Percentiles rank a stretch among this genome's conserved stretches.
Evolutionary conservation across 495 filamentous ascomycete genomes (phyloP).

Genomic region (Opeltia flavorubescens): DNA sequence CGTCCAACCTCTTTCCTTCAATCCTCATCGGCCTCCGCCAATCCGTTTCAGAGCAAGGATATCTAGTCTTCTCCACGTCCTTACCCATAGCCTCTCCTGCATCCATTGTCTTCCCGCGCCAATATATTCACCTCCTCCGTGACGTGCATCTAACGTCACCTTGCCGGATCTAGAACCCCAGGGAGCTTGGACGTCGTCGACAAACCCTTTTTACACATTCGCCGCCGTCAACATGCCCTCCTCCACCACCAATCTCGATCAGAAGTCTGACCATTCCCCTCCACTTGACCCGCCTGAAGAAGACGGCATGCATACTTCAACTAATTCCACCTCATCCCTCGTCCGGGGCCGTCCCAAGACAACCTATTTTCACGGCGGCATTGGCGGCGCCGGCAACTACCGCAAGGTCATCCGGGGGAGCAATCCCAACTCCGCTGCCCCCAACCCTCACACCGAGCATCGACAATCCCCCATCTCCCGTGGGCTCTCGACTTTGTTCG

Average conservation of each 20-base stretch:
- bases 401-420: conserved; percentile 11
- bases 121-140: not conserved
- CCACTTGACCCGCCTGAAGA: not conserved
- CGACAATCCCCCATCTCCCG: conserved; percentile 7
- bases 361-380: conserved; percentile 14
- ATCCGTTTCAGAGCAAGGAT: not conserved
- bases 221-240: not conserved
- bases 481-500: conserved; percentile 10
- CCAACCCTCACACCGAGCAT: conserved; percentile 2
- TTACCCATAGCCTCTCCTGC: not conserved
- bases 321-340: conserved; percentile 1
- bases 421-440: conserved; percentile 5
- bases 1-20: not conserved
- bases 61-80: not conserved
- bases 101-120: not conserved
- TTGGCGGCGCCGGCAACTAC: conserved; percentile 18
- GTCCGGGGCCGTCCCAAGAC: conserved; percentile 7
- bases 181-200: not conserved
- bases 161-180: not conserved
- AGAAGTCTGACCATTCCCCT: not conserved
- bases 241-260: conserved; percentile 5
- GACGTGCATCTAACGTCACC: not conserved
- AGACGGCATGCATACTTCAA: conserved; percentile 2
- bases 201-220: not conserved
- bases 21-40: not conserved